Percentiles rank a stretch among this genome's conserved stretches.
Conservation (phyloP, 257 asterid genomes). For the Nicotiana sylvestris region DNA sequence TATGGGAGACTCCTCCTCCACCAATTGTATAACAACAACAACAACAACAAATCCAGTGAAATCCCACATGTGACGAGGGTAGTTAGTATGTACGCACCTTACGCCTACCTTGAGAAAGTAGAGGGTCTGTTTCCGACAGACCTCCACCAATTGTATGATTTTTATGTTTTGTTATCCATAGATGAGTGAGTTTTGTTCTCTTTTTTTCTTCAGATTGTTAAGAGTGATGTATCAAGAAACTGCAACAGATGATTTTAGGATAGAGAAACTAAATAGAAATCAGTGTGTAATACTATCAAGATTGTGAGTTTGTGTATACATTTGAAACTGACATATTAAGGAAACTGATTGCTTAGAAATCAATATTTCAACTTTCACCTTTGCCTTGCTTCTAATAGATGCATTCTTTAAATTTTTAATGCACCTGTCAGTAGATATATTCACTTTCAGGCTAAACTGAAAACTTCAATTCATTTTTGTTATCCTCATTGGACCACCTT, state of each 20-base stretch:
- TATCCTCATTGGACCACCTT: slow-evolving; percentile 23
- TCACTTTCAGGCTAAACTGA: background rate
- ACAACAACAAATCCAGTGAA: too few relatives aligned
- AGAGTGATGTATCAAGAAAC: slow-evolving; percentile 1
- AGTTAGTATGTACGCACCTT: too few relatives aligned
- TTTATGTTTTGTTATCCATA: slow-evolving; percentile 8
- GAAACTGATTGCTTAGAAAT: slow-evolving; percentile 43
- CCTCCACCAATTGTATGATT: slow-evolving; percentile 59
- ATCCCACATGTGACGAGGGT: too few relatives aligned
- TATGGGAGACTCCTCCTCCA: slow-evolving; percentile 78
- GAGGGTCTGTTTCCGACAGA: too few relatives aligned
- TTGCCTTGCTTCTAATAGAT: slow-evolving; percentile 29
- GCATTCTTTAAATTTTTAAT: slow-evolving; percentile 15
- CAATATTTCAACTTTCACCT: slow-evolving; percentile 16
- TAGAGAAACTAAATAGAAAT: slow-evolving; percentile 1
- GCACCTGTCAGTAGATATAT: background rate
- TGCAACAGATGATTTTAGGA: slow-evolving; percentile 14
- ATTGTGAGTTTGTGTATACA: slow-evolving; percentile 27
- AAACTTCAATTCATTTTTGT: slow-evolving; percentile 3
- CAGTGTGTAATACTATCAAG: slow-evolving; percentile 13
- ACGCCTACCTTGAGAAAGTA: too few relatives aligned
- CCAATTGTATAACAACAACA: slow-evolving; percentile 44
- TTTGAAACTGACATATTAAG: slow-evolving; percentile 20
- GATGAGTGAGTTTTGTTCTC: slow-evolving; percentile 12
- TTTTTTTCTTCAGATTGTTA: slow-evolving; percentile 18